Base-by-base conservation (phyloP, 2,329 filamentous ascomycete species). In the Aspergillus sp. region DNA sequence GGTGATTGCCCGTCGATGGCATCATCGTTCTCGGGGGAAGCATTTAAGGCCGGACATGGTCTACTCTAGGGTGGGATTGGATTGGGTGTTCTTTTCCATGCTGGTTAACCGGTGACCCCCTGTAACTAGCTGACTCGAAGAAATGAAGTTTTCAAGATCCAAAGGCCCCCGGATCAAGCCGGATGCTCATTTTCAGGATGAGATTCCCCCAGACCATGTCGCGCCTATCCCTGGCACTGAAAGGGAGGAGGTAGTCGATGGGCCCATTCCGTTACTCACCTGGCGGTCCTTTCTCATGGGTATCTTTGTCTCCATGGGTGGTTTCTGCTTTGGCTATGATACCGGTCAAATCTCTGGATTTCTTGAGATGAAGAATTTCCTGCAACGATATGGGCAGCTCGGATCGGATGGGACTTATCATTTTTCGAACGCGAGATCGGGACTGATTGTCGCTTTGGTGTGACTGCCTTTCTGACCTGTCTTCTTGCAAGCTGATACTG, bases 271-370 rank as follows among this genome's bases (percentile, higher is more conserved):
- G 0, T 52, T 64, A 2, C 50, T 77, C 29, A 77, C 74, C 49
- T 69, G 67, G 67, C 65, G 67, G 9, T 72, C 73, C 1, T 67
- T 74, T 52, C 45, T 69, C 31, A 73, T 77, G 73, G 73, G 73
- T 6, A 53, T 75, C 10, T 73, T 79, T n/a, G 73, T 79, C 29
- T 80, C 77, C 1, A 79, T 80, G 75, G 77, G 77, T n/a, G 78
- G 78, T 1, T 75, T 79, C 54, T 71, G 77, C 6, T 78, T 77
- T 51, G 75, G 76, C 6, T 78, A 77, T 50, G 75, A 79, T 55
- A 78, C 78, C 5, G 75, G 77, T 62, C 77, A 80, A 58, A 80
- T 80, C 46, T 77, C 75, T 0, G 77, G 77, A 2, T 76, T 80
- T 55, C 64, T 80, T 12, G 73, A 72, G 26, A 80, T 79, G 77